phyloP scores from a whole-genome alignment of 768 basidiomycete species.

The Termitomyces sp. region DNA sequence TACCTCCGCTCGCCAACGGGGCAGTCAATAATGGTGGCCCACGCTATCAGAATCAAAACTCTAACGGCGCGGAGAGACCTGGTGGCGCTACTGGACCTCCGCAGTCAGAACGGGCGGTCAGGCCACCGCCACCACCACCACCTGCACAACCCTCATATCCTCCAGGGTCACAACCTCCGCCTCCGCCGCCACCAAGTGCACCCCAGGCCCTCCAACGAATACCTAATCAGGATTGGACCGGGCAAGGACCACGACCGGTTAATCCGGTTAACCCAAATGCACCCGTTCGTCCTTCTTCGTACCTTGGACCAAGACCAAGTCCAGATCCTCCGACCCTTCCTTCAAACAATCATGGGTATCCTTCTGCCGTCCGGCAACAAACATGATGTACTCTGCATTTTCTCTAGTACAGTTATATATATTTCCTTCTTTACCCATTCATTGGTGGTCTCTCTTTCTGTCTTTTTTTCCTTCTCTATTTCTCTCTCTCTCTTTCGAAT shows the following conservation, averaged over 20 bases:
- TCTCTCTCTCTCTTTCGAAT: conserved; percentile 14
- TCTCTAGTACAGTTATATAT: conserved; percentile 20
- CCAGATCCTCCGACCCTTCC: conserved; percentile 34
- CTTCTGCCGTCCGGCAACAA: conserved; percentile 45
- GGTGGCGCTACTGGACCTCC: conserved; percentile 29
- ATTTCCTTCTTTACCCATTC: conserved; percentile 18
- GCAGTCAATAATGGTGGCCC: conserved; percentile 32
- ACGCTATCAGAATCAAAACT: conserved; percentile 30
- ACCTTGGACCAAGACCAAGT: conserved; percentile 37
- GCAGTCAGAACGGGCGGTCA: conserved; percentile 33
- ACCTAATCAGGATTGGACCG: conserved; percentile 37
- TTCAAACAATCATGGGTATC: conserved; percentile 43
- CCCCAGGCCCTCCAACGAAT: conserved; percentile 11
- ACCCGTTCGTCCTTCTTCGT: conserved; percentile 45
- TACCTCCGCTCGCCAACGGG: conserved; percentile 30
- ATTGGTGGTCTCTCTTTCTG: conserved; percentile 17
- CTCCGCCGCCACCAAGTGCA: conserved; percentile 18
- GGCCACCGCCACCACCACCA: conserved; percentile 34
- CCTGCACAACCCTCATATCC: conserved; percentile 24
- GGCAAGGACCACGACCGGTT: conserved; percentile 32
- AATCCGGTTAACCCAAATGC: conserved; percentile 29
- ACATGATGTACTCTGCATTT: conserved; percentile 31
- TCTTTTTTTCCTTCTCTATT: too few species aligned
- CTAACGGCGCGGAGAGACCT: conserved; percentile 43
- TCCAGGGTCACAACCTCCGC: conserved; percentile 34